Conservation (phyloP, 345 rosid species). For the Linum usitatissimum region DNA sequence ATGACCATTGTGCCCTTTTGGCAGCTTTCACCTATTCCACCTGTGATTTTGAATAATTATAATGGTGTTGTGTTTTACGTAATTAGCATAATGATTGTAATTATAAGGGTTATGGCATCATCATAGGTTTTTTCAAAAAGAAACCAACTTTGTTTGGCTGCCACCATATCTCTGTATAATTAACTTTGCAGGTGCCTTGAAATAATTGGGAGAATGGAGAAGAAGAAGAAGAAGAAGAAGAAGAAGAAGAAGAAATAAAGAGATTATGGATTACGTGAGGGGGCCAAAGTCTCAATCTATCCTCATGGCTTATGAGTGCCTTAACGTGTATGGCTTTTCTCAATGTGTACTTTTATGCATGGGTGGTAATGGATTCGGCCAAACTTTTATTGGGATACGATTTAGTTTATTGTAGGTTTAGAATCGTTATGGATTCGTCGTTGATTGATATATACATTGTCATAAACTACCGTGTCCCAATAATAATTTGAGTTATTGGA, state of each 20-base stretch:
- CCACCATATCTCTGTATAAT: background rate
- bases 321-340: background rate
- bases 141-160: background rate
- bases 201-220: conserved; percentile 1
- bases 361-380: too few relatives aligned
- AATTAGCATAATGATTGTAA: background rate
- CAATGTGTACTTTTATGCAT: background rate
- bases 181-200: background rate
- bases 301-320: conserved; percentile 8
- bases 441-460: too few relatives aligned
- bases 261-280: background rate
- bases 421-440: too few relatives aligned
- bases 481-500: too few relatives aligned
- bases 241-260: too few relatives aligned
- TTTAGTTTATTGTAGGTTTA: too few relatives aligned
- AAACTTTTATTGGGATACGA: too few relatives aligned
- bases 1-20: background rate
- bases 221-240: background rate
- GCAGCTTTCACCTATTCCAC: background rate
- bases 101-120: background rate
- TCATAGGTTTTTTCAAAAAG: background rate
- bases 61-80: conserved; percentile 7
- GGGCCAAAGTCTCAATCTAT: background rate
- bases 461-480: too few relatives aligned
- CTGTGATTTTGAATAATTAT: background rate